Evolutionary conservation across 2,329 filamentous ascomycete species (phyloP), one percentile per base, ranked within the genome.

Genomic region (Fonsecaea erecta): DNA sequence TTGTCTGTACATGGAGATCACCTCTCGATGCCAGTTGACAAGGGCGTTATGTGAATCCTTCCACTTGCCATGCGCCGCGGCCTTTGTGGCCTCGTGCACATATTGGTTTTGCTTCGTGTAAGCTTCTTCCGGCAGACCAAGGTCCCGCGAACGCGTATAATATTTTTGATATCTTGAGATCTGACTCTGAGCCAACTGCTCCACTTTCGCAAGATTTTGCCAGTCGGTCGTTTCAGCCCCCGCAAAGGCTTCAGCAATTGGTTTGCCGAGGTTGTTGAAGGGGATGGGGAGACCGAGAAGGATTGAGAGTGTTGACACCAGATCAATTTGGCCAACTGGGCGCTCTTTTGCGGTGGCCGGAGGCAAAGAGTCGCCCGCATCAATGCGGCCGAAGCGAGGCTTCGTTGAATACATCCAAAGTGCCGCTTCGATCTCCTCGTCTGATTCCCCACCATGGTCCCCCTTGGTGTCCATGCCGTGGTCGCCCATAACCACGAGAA

Each of bases 381-480:
- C 83, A 1, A 87, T 90, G 43, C 93, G 88, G 16, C 95, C 95
- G 77, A 99, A 99, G 9, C 91, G 77, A 0, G 88, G 88, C 71
- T 87, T 89, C 77, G 93, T 96, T 1, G 95, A 96, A 77, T 98
- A 99, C 93, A 99, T 96, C 94, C 95, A 99, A 53, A 99, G 78
- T 1, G 95, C 93, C 62, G 95, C 93, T 77, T 99, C 88, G 6
- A 99, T 87, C 76, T 99, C 95, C 69, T 98, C 93, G 71, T 97
- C 92, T 34, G 94, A 97, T 80, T 99, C 95, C 61, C 95, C 95
- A n/a, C 95, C 95, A 74, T 99, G 95, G 71, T 99, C 95, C 18
- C 95, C 95, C 80, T 99, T 98, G 66, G 86, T 83, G 77, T 99
- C 95, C 95, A 99, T 99, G 11, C 95, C 95, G 75, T 99, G 95